Evolutionary conservation across 106 monocot genomes (phyloP), one percentile per base, ranked within the genome.

Genomic region (Vanilla planifolia): DNA sequence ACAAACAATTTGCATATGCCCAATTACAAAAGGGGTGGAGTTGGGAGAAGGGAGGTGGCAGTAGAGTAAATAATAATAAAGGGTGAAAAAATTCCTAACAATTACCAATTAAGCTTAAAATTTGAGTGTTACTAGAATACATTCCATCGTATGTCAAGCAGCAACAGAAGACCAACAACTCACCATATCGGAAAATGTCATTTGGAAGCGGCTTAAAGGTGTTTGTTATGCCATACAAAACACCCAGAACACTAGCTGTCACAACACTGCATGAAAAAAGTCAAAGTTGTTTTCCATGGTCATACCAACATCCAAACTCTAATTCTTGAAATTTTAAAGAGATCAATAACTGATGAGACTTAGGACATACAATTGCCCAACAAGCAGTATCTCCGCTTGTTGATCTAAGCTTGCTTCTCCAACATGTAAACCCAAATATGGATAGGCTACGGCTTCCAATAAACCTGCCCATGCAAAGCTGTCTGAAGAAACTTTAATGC

Each of bases 401-500:
- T 83, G 78, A 65, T 96, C 96, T 61, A 91, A 63, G 74, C 74
- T 88, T n/a, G 83, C 59, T 30, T 81, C 75, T 24, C 55, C 66
- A 69, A 29, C 67, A 29, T 84, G 71, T 33, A 87, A 69, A 10
- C 91, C 90, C 1, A 96, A 48, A 91, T 84, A 91, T 4, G 83
- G 78, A 67, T 87, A 77, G 19, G 73, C 67, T 9, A 73, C 53
- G 47, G 86, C 70, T 67, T 78, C 84, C 14, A 84, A 66, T 51
- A 91, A 79, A 30, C 87, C 91, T 79, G 81, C 80, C 75, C 91
- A 76, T 72, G 61, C 63, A 84, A 96, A 81, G 75, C 87, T 96
- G 83, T 86, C 81, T 86, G 75, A 76, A 87, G 35, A 77, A 76
- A 23, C 56, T 71, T 93, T 66, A 89, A 73, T 65, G 64, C 24